These are phyloP conservation scores for slime mould (Dictyostelium discoideum) DNA, from an alignment of 78 protist species.

Conservation along the genomic window DNA sequence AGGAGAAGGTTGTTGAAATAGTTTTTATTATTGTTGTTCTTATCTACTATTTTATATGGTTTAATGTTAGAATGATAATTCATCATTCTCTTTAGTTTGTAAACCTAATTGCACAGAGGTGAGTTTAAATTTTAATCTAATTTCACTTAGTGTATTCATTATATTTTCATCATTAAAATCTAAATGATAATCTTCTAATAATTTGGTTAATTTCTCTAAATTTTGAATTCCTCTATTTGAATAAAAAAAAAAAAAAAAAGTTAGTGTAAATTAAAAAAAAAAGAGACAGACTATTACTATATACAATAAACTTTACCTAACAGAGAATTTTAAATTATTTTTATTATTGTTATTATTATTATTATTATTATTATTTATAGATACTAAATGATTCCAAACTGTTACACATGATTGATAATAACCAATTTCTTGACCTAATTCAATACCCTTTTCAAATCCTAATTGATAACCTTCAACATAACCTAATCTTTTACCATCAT, in stretches of 20 bases:
- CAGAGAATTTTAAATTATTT: constrained; percentile 30
- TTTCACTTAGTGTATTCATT: constrained; percentile 25
- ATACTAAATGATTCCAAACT: constrained; percentile 45
- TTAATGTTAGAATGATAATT: constrained; percentile 40
- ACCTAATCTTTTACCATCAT: constrained; percentile 59
- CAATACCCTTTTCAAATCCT: constrained; percentile 59
- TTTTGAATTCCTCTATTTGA: constrained; percentile 27
- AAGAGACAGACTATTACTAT: no score
- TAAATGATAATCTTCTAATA: constrained; percentile 53
- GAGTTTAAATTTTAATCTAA: constrained; percentile 47
- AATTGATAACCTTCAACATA: constrained; percentile 71
- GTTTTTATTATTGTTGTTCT: not conserved
- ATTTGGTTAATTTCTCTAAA: constrained; percentile 43
- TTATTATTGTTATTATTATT: not conserved
- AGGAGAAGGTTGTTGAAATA: not conserved
- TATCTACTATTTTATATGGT: not conserved
- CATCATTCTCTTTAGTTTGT: constrained; percentile 58
- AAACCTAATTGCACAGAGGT: constrained; percentile 51
- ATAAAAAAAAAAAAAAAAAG: not conserved
- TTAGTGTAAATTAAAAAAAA: no score
- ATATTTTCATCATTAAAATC: constrained; percentile 55
- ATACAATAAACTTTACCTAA: not conserved
- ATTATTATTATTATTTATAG: not conserved
- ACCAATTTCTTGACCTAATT: constrained; percentile 68
- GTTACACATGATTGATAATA: constrained; percentile 63